Evolutionary conservation across 2,329 filamentous ascomycete species (phyloP), one percentile per base, ranked within the genome.

Genomic region (Daldinia sp.): DNA sequence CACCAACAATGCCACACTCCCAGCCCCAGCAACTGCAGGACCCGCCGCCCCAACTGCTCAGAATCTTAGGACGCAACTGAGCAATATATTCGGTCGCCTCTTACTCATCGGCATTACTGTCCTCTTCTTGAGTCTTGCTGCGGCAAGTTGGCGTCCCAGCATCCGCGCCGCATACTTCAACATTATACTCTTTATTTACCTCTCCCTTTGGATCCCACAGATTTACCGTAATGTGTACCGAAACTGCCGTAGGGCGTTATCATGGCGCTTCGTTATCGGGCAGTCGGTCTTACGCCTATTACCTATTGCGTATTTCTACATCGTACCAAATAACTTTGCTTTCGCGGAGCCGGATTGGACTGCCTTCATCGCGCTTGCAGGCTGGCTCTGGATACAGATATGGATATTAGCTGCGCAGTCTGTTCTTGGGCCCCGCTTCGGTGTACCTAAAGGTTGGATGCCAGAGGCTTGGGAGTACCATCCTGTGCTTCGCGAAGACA

Each of bases 391-490:
- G 93, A 67, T 93, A 10, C 95, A 99, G 77, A 85, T 96, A 21
- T 85, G 91, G 75, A 74, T 91, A 6, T 82, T 99, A n/a, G 87
- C 82, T 1, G 89, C 87, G 39, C 95, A 99, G 80, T 91, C 94
- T 68, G 82, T 96, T 11, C 80, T 98, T 3, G 94, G 95, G 0
- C 93, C 94, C 1, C 84, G 95, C n/a, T 94, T 95, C 79, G 93
- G 93, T 56, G 79, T 98, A 0, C 90, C 89, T 1, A 84, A 86
- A 43, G 84, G 85, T 51, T 90, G 87, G 87, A 80, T 83, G 63
- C 85, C 87, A n/a, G 85, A 88, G 58, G 92, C 91, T 0, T 99
- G 96, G 85, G 94, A 99, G 73, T 99, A 99, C 75, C 94, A 99
- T 75, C 94, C 93, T 0, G 83, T 97, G 2, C 82, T 99, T 19